These are phyloP conservation scores for Cutaneotrichosporon cutaneum DNA, from an alignment of 1,284 basidiomycete species.

Conservation along the genomic window DNA sequence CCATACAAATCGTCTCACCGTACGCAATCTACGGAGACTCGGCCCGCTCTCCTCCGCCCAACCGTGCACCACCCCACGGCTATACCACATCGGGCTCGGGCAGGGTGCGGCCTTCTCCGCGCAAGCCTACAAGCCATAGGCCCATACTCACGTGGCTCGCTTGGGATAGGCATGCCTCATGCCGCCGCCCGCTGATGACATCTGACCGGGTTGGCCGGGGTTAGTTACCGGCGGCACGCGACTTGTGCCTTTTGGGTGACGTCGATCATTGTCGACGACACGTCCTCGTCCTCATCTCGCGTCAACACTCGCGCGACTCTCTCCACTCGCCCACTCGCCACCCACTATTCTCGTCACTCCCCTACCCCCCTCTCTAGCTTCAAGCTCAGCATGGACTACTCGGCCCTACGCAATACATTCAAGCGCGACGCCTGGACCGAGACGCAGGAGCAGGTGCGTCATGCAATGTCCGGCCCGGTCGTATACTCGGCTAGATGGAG, in stretches of 20 bases:
- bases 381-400: conserved; percentile 38
- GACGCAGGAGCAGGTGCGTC: conserved; percentile 49
- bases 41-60: neutral
- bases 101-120: neutral
- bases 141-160: no score
- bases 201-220: neutral
- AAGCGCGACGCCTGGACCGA: conserved; percentile 44
- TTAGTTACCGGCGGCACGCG: neutral
- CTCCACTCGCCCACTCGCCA: neutral
- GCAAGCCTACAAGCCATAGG: neutral
- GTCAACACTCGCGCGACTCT: neutral
- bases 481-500: neutral
- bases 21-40: no score
- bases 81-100: no score
- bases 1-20: neutral
- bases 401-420: conserved; percentile 30
- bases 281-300: neutral
- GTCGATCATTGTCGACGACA: neutral
- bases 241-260: neutral
- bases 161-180: no score
- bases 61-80: neutral
- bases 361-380: neutral
- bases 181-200: neutral
- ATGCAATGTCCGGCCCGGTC: no score
- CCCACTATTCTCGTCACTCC: neutral